A percentile compares a stretch with the other conserved stretches of the same genome.
phyloP scores from a whole-genome alignment of 2,329 filamentous ascomycete species.

The Cytospora leucostoma region DNA sequence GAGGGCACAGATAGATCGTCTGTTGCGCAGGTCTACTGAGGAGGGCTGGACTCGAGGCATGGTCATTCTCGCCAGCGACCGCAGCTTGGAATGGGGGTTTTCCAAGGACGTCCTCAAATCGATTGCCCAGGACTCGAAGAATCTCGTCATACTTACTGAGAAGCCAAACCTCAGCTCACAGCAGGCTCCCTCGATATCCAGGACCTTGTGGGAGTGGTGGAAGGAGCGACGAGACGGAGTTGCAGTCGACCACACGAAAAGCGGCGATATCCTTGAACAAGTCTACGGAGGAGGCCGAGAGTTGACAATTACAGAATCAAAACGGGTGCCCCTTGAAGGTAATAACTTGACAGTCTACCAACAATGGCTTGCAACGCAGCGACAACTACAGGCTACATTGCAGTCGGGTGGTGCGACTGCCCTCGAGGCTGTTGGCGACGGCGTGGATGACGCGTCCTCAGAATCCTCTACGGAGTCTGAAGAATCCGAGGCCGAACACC shows the following conservation, averaged over 20 bases:
- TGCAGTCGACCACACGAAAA: constrained; percentile 56
- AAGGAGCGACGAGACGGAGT: constrained; percentile 67
- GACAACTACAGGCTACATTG: constrained; percentile 80
- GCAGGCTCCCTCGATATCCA: constrained; percentile 62
- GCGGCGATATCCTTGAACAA: constrained; percentile 63
- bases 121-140: constrained; percentile 75
- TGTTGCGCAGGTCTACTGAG: constrained; percentile 53
- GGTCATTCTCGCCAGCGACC: constrained; percentile 89
- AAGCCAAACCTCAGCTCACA: constrained; percentile 53
- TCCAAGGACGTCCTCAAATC: constrained; percentile 76
- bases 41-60: constrained; percentile 52
- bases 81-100: constrained; percentile 92
- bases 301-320: constrained; percentile 61
- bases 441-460: constrained; percentile 80
- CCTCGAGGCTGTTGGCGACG: constrained; percentile 70
- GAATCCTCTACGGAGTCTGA: constrained; percentile 86
- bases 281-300: constrained; percentile 65
- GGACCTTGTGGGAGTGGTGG: constrained; percentile 80
- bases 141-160: constrained; percentile 86
- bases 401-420: constrained; percentile 68
- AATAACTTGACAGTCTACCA: constrained; percentile 83
- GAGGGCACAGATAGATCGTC: constrained; percentile 74
- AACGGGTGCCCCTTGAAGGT: constrained; percentile 67
- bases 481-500: constrained; percentile 85
- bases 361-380: constrained; percentile 86